Evolutionary conservation across 257 asterid species (phyloP).

Genomic region (Nicotiana tomentosiformis): DNA sequence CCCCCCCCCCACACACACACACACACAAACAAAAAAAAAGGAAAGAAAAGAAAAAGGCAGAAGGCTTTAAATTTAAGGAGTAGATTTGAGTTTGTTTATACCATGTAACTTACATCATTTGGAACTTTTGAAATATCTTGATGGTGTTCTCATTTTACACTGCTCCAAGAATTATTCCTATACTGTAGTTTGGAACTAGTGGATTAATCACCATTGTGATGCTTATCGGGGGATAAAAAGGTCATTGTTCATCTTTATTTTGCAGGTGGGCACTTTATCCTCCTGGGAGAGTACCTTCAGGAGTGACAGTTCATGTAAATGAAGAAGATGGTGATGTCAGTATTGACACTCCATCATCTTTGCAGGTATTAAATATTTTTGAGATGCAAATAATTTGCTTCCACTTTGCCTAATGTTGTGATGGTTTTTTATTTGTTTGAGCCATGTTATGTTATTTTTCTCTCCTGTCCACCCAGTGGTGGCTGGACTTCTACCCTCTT

Average conservation of each 20-base stretch:
- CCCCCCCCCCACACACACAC: not conserved
- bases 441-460: not conserved
- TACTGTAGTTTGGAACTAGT: not conserved
- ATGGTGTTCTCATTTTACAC: not conserved
- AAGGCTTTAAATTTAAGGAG: not conserved
- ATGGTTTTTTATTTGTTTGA: not conserved
- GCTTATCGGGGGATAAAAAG: not conserved
- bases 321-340: conserved; percentile 97
- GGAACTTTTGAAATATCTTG: not conserved
- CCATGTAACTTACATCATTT: not conserved
- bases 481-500: conserved; percentile 97
- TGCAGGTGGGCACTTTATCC: conserved; percentile 99
- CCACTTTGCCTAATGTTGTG: not conserved
- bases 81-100: not conserved
- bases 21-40: not conserved
- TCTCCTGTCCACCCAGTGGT: conserved; percentile 58
- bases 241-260: not conserved
- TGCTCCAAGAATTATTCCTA: not conserved
- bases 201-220: not conserved
- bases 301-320: conserved; percentile 93
- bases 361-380: conserved; percentile 54
- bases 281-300: conserved; percentile 96
- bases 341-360: conserved; percentile 82
- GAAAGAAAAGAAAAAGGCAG: not conserved
- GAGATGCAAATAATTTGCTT: conserved; percentile 6